Evolutionary conservation across 805 yeast genomes (phyloP).

Genomic region (Lipomyces orientalis): DNA sequence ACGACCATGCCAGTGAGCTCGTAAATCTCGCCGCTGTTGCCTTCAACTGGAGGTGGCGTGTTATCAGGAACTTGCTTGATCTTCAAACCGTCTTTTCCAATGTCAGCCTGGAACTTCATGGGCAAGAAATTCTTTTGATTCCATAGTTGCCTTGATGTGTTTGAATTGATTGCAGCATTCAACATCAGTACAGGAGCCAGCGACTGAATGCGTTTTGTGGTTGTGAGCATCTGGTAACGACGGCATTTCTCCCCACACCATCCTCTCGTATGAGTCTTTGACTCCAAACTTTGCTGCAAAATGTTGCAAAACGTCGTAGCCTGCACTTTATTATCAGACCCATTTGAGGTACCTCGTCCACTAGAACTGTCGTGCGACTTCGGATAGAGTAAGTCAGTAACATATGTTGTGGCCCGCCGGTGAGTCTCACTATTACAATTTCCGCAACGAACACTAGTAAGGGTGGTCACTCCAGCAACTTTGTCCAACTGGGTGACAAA

Average conservation of each 20-base stretch:
- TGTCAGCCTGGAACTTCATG: conserved; percentile 19
- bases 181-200: conserved; percentile 70
- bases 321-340: background rate
- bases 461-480: conserved; percentile 36
- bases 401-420: conserved; percentile 34
- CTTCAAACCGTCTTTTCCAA: conserved; percentile 12
- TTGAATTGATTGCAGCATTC: conserved; percentile 58
- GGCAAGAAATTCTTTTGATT: conserved; percentile 33
- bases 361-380: conserved; percentile 18
- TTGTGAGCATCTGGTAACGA: conserved; percentile 60
- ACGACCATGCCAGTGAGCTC: conserved; percentile 46
- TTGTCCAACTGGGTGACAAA: conserved; percentile 15
- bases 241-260: conserved; percentile 59
- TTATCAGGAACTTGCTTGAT: conserved; percentile 12
- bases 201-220: conserved; percentile 54
- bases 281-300: conserved; percentile 40
- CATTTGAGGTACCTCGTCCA: background rate
- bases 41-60: background rate
- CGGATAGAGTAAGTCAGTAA: conserved; percentile 39
- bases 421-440: conserved; percentile 39
- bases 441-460: conserved; percentile 37
- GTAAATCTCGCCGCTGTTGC: conserved; percentile 36
- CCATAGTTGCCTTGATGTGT: conserved; percentile 33
- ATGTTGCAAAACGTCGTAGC: conserved; percentile 32
- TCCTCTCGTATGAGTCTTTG: conserved; percentile 52